Conservation (phyloP, 2,329 filamentous ascomycete genomes). For the Davidsoniella virescens region DNA sequence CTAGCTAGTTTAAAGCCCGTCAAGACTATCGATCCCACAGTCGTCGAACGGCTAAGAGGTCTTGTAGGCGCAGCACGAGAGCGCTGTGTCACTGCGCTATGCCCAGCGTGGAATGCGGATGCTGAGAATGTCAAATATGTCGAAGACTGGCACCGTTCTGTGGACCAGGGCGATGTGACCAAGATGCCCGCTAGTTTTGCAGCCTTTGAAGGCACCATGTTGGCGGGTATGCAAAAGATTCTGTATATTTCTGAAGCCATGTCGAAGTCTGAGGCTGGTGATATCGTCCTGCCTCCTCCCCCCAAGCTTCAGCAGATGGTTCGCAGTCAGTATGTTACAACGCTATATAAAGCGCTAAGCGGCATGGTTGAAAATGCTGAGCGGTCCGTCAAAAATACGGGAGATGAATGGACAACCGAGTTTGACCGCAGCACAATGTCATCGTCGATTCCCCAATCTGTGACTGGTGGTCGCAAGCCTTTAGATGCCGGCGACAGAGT, state of each 20-base stretch:
- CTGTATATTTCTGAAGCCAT: conserved; percentile 80
- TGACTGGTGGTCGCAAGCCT: conserved; percentile 24
- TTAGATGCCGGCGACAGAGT: conserved; percentile 41
- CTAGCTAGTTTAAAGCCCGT: conserved; percentile 62
- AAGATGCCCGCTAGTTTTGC: conserved; percentile 79
- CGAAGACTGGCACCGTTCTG: conserved; percentile 80
- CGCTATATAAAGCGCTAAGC: conserved; percentile 81
- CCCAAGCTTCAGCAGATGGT: conserved; percentile 83
- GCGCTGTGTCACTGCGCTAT: conserved; percentile 69
- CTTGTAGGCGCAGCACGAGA: conserved; percentile 70
- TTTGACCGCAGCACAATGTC: conserved; percentile 19
- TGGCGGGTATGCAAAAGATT: conserved; percentile 85
- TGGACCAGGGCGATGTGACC: conserved; percentile 72
- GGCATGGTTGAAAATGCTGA: conserved; percentile 97
- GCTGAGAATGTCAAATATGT: conserved; percentile 82
- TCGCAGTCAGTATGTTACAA: conserved; percentile 79
- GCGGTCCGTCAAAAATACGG: conserved; percentile 46
- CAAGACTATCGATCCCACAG: conserved; percentile 34
- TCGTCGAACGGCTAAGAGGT: conserved; percentile 55
- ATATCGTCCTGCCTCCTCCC: conserved; percentile 72
- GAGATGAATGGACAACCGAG: conserved; percentile 43
- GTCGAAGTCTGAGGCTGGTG: conserved; percentile 52
- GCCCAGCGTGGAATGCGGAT: conserved; percentile 83
- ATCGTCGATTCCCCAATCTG: conserved; percentile 14
- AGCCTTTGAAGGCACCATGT: conserved; percentile 65